Percentiles rank a stretch among this genome's conserved stretches.
Conservation (phyloP, 2,329 filamentous ascomycete species). For the Blastomyces gilchristii region DNA sequence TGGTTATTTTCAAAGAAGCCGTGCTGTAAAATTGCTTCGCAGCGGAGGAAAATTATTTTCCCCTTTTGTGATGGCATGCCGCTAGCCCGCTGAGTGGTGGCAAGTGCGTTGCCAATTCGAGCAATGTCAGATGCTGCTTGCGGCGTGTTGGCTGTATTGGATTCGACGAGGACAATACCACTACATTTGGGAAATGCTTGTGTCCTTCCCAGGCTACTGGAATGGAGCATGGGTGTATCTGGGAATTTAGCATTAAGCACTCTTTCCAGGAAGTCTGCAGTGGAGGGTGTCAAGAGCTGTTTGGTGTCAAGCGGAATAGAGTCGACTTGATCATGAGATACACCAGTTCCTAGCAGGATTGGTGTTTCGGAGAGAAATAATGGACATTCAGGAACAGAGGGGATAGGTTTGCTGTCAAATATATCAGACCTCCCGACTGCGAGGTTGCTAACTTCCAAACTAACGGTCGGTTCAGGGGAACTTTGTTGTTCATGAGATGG, state of each 20-base stretch:
- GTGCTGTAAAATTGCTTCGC: slow-evolving; percentile 10
- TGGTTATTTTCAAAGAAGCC: neutral
- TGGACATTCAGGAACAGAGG: no score
- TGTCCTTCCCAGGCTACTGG: no score
- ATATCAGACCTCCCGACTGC: neutral
- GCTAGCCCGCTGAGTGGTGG: slow-evolving; percentile 13
- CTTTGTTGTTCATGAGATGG: neutral
- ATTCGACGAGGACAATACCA: slow-evolving; percentile 25
- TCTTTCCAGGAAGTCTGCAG: slow-evolving; percentile 2
- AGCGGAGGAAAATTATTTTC: slow-evolving; percentile 27
- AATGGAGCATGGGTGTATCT: neutral
- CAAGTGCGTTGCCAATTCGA: slow-evolving; percentile 20
- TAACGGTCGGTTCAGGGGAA: neutral
- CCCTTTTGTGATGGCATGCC: slow-evolving; percentile 14
- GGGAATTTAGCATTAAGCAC: neutral
- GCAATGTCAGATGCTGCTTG: slow-evolving; percentile 10
- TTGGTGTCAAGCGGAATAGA: neutral
- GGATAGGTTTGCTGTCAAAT: neutral
- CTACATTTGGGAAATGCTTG: neutral
- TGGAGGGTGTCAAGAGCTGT: neutral
- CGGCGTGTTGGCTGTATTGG: slow-evolving; percentile 2
- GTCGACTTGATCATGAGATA: neutral
- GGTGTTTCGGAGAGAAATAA: neutral
- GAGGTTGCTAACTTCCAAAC: neutral
- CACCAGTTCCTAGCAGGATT: neutral